phyloP scores from a whole-genome alignment of 1,284 basidiomycete species.

The Ceraceosorus guamensis region DNA sequence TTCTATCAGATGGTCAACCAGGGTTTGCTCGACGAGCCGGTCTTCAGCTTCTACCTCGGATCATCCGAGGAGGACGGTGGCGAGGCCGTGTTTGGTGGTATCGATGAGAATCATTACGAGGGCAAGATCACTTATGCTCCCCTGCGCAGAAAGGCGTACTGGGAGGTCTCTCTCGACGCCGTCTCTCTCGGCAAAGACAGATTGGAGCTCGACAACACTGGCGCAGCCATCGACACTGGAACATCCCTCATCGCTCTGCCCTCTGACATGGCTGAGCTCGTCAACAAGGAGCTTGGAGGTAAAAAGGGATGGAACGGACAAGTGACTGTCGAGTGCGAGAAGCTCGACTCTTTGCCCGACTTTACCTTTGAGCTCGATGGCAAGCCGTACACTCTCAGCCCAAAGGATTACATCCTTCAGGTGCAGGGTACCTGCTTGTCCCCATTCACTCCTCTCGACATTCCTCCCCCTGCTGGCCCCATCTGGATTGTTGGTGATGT shows the following conservation, averaged over 20 bases:
- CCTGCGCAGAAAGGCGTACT: conserved; percentile 91
- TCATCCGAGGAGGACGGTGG: conserved; percentile 80
- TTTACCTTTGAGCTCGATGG: conserved; percentile 62
- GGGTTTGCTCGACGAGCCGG: conserved; percentile 70
- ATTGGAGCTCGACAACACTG: conserved; percentile 74
- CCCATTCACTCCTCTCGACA: conserved; percentile 84
- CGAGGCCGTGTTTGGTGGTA: conserved; percentile 86
- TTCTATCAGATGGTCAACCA: conserved; percentile 91
- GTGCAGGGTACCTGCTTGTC: conserved; percentile 88
- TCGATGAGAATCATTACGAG: conserved; percentile 70
- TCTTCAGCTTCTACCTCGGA: conserved; percentile 93
- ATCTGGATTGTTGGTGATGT: conserved; percentile 83
- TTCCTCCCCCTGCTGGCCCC: conserved; percentile 75
- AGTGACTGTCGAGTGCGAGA: conserved; percentile 68
- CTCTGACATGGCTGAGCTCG: conserved; percentile 90
- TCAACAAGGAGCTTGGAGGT: conserved; percentile 71
- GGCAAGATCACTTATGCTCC: conserved; percentile 84
- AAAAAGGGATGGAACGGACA: conserved; percentile 44
- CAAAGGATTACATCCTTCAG: conserved; percentile 79
- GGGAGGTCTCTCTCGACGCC: conserved; percentile 57
- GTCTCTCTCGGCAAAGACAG: conserved; percentile 58
- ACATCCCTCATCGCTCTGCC: conserved; percentile 87
- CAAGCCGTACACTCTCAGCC: conserved; percentile 65
- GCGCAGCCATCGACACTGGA: conserved; percentile 68
- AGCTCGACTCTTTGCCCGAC: conserved; percentile 74